phyloP scores from a whole-genome alignment of 2,329 filamentous ascomycete species.

The Dactylellina parvicollis region DNA sequence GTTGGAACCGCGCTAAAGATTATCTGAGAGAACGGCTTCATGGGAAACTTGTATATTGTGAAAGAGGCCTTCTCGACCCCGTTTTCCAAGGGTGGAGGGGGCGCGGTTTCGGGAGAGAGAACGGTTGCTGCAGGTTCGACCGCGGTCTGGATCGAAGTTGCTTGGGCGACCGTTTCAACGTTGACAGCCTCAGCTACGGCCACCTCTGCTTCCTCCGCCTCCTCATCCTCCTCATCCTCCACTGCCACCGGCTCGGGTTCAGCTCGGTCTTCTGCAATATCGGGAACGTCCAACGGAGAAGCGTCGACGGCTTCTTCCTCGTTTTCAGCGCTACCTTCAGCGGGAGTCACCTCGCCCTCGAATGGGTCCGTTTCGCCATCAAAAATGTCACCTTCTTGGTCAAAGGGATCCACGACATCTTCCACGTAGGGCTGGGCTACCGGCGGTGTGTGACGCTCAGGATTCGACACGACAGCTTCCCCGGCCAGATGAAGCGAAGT shows the following conservation, averaged over 20 bases:
- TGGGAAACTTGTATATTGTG: slow-evolving; percentile 92
- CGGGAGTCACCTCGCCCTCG: slow-evolving; percentile 22
- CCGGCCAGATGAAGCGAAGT: slow-evolving; percentile 77
- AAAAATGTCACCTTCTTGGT: slow-evolving; percentile 41
- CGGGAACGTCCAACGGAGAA: slow-evolving; percentile 60
- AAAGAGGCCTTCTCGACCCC: slow-evolving; percentile 71
- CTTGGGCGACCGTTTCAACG: slow-evolving; percentile 4
- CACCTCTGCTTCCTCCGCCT: slow-evolving; percentile 59
- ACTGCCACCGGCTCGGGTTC: too few relatives aligned
- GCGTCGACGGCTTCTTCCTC: slow-evolving; percentile 68
- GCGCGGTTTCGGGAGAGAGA: slow-evolving; percentile 32
- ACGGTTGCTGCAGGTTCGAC: slow-evolving; percentile 22
- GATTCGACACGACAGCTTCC: slow-evolving; percentile 56
- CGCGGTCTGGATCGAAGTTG: slow-evolving; percentile 10
- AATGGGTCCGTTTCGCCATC: slow-evolving; percentile 46
- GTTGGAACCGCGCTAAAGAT: slow-evolving; percentile 70
- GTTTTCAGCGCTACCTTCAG: slow-evolving; percentile 61
- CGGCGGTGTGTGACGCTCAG: slow-evolving; percentile 43
- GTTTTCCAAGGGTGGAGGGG: slow-evolving; percentile 59
- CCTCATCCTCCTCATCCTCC: slow-evolving; percentile 59
- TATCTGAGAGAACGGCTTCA: slow-evolving; percentile 95
- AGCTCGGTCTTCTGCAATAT: slow-evolving; percentile 21
- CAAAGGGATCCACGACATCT: slow-evolving; percentile 45
- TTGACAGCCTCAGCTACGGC: slow-evolving; percentile 62
- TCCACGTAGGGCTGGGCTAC: slow-evolving; percentile 49